phyloP scores from a whole-genome alignment of 2,329 filamentous ascomycete genomes.

The Ophiostoma triangulosporum region DNA sequence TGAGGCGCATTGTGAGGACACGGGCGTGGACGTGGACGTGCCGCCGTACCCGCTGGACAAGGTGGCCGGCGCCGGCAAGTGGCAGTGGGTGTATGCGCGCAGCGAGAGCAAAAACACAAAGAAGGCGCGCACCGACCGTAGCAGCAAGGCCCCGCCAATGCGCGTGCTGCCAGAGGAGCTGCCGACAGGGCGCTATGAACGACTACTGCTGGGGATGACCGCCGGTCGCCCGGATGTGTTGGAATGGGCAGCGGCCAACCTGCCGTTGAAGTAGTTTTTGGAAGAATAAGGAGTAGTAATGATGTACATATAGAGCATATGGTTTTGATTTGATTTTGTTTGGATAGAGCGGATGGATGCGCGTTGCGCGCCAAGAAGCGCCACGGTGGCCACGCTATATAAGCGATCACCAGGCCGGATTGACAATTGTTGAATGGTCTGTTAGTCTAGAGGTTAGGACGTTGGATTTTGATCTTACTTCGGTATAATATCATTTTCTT shows the following conservation, averaged over 20 bases:
- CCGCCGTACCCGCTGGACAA: slow-evolving; percentile 15
- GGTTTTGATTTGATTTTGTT: neutral
- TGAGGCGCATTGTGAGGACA: slow-evolving; percentile 3
- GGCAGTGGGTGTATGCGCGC: slow-evolving; percentile 20
- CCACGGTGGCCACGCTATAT: neutral
- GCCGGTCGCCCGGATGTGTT: slow-evolving; percentile 11
- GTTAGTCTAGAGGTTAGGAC: slow-evolving; percentile 11
- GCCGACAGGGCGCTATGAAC: slow-evolving; percentile 22
- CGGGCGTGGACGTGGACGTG: too few species aligned
- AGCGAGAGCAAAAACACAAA: slow-evolving; percentile 9
- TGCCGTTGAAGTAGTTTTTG: neutral
- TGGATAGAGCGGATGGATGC: too few species aligned
- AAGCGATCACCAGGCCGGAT: neutral
- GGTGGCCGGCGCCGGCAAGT: slow-evolving; percentile 18
- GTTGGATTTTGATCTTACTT: slow-evolving; percentile 8
- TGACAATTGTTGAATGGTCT: slow-evolving; percentile 4
- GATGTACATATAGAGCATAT: too few species aligned
- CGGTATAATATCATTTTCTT: neutral
- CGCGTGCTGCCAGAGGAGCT: slow-evolving; percentile 21
- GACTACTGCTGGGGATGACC: slow-evolving; percentile 14
- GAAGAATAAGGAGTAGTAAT: too few species aligned
- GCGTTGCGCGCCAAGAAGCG: neutral
- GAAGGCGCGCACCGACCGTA: neutral
- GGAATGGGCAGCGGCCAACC: slow-evolving; percentile 7
- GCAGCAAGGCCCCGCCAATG: slow-evolving; percentile 2